phyloP scores from a whole-genome alignment of 2,329 filamentous ascomycete species.

The Colletotrichum lindemuthianum region DNA sequence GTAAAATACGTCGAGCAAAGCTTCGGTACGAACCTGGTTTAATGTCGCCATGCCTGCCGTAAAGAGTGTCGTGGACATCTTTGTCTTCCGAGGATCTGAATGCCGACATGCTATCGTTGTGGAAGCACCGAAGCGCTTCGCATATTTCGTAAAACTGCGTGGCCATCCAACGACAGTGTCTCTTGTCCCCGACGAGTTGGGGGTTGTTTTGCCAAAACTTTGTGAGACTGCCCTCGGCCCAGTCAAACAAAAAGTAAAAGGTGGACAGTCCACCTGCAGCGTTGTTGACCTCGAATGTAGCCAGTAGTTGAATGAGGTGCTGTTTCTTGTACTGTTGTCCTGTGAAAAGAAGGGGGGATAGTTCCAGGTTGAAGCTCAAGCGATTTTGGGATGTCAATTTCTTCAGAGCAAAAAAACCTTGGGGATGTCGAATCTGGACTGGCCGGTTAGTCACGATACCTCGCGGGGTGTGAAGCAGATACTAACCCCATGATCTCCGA shows the following conservation, averaged over 20 bases:
- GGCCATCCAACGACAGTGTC: conserved; percentile 22
- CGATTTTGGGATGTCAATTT: conserved; percentile 23
- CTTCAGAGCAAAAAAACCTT: conserved; percentile 21
- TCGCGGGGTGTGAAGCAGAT: no score
- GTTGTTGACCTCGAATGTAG: conserved; percentile 21
- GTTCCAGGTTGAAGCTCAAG: conserved; percentile 2
- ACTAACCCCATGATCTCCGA: conserved; percentile 25
- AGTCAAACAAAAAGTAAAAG: conserved; percentile 20
- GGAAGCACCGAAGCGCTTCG: conserved; percentile 15
- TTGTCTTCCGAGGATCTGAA: conserved; percentile 6
- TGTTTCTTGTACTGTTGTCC: conserved; percentile 6
- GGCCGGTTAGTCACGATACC: neutral
- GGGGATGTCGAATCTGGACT: conserved; percentile 20
- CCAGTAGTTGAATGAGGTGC: conserved; percentile 20
- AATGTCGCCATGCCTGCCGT: conserved; percentile 24
- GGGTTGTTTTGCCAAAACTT: conserved; percentile 25
- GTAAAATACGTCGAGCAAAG: neutral
- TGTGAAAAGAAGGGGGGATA: conserved; percentile 2
- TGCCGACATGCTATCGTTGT: conserved; percentile 12
- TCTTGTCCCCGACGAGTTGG: neutral
- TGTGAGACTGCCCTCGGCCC: conserved; percentile 19
- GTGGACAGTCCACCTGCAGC: conserved; percentile 6
- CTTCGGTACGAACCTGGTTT: conserved; percentile 4
- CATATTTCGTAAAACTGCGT: conserved; percentile 17
- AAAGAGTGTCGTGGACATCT: conserved; percentile 1